A percentile compares a stretch with the other conserved stretches of the same genome.
These are phyloP conservation scores for Fusarium transvaalense DNA, from an alignment of 2,329 filamentous ascomycete genomes.

Conservation along the genomic window DNA sequence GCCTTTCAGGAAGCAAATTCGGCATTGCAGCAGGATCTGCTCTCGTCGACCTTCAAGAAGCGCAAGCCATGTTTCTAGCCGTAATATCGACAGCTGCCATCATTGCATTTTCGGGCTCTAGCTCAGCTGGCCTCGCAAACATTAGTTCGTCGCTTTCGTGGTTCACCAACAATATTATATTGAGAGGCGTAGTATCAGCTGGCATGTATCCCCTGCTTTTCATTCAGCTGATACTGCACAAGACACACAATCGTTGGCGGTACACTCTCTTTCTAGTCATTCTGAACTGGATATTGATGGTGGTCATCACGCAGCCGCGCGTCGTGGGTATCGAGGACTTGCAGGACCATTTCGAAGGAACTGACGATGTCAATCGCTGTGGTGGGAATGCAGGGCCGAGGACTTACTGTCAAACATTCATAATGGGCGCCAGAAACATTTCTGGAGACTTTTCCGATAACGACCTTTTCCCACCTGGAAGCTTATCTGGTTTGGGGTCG, in stretches of 20 bases:
- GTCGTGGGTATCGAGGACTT: not conserved
- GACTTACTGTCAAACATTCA: constrained; percentile 6
- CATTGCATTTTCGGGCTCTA: not conserved
- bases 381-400: constrained; percentile 1
- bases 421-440: not conserved
- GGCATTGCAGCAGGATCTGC: not conserved
- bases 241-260: not conserved
- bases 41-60: constrained; percentile 13
- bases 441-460: not conserved
- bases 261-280: not conserved
- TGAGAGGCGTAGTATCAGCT: accelerated
- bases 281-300: not conserved
- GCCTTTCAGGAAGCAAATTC: accelerated
- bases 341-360: not conserved
- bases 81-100: not conserved
- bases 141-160: constrained; percentile 1
- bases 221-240: not conserved
- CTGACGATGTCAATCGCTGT: not conserved
- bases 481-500: not conserved
- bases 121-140: not conserved
- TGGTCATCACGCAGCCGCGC: not conserved
- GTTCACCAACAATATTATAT: not conserved
- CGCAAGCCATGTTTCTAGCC: constrained; percentile 8
- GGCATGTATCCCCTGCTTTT: constrained; percentile 5
- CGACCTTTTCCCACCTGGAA: not conserved